Conservation (phyloP, 2,329 filamentous ascomycete genomes). For the Tolypocladium ophioglossoides region DNA sequence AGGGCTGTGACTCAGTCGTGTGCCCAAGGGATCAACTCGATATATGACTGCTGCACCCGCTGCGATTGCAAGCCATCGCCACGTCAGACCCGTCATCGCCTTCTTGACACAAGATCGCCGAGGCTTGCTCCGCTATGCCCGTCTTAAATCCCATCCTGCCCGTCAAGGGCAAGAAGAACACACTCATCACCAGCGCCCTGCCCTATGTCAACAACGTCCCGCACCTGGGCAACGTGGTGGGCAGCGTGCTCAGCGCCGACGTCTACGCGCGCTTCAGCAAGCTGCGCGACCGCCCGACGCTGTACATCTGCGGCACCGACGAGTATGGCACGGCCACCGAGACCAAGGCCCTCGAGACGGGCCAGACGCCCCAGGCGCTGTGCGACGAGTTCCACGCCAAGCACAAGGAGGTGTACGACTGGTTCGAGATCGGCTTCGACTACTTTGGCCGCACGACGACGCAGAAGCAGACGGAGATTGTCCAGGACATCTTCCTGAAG, state of each 20-base stretch:
- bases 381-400: slow-evolving; percentile 89
- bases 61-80: not conserved
- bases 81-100: not conserved
- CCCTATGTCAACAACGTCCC: slow-evolving; percentile 70
- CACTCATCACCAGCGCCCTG: slow-evolving; percentile 83
- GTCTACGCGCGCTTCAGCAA: slow-evolving; percentile 77
- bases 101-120: not conserved
- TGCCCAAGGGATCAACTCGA: not conserved
- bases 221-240: slow-evolving; percentile 82
- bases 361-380: slow-evolving; percentile 68
- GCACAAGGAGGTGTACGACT: slow-evolving; percentile 85
- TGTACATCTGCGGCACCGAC: slow-evolving; percentile 76
- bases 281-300: slow-evolving; percentile 65
- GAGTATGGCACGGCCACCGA: slow-evolving; percentile 96
- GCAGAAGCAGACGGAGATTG: slow-evolving; percentile 78
- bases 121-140: slow-evolving; percentile 3
- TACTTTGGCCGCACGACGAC: slow-evolving; percentile 92
- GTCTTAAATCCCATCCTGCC: slow-evolving; percentile 42
- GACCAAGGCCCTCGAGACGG: slow-evolving; percentile 87
- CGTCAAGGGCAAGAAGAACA: slow-evolving; percentile 67
- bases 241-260: slow-evolving; percentile 79
- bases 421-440: slow-evolving; percentile 93
- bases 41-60: not conserved
- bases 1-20: slow-evolving; percentile 1
- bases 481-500: slow-evolving; percentile 80